Conservation (phyloP, 2,329 filamentous ascomycete genomes). For the Trichoderma koningiopsis region DNA sequence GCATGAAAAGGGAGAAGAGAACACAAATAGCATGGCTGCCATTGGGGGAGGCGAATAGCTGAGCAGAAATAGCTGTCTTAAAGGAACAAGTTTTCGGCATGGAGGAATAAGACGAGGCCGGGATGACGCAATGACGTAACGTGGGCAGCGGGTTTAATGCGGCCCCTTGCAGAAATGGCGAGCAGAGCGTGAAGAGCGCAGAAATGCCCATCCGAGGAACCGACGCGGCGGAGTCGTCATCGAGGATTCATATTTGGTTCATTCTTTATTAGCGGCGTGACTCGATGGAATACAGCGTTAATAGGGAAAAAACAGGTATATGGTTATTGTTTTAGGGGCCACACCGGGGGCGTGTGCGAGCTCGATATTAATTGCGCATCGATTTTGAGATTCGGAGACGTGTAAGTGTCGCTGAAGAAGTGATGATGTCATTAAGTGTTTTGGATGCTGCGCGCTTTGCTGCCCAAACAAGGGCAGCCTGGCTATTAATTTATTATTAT, state of each 20-base stretch:
- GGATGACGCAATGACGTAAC: neutral
- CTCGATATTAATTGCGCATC: neutral
- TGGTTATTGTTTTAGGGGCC: neutral
- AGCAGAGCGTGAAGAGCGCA: neutral
- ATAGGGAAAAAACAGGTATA: neutral
- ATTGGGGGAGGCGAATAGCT: neutral
- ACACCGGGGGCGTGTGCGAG: neutral
- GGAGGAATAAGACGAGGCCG: neutral
- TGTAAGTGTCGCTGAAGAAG: neutral
- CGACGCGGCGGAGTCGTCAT: neutral
- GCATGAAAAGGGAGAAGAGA: neutral
- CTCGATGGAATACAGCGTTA: neutral
- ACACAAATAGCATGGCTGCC: neutral
- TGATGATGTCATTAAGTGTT: neutral
- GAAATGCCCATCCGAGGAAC: neutral
- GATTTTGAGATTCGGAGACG: neutral
- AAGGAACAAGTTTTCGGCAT: neutral
- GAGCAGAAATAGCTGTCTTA: neutral
- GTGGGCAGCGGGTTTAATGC: neutral
- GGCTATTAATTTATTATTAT: neutral
- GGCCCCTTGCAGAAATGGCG: neutral
- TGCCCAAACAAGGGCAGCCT: neutral
- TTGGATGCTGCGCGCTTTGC: neutral
- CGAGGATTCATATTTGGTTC: neutral
- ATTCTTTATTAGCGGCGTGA: neutral